phyloP scores from a whole-genome alignment of 805 yeast genomes.

The Monosporozyma yasuniensis region DNA sequence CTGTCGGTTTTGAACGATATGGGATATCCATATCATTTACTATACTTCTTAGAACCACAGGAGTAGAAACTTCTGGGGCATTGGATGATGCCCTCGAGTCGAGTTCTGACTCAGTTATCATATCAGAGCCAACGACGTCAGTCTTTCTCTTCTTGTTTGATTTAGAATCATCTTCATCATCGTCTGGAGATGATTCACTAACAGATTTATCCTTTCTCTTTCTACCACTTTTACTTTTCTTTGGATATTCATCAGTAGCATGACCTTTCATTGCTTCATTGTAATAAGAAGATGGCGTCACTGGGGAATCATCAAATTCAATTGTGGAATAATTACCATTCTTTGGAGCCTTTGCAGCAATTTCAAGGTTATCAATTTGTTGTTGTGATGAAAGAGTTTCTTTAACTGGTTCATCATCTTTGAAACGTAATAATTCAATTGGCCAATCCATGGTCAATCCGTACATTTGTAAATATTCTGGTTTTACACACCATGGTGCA shows the following conservation, averaged over 20 bases:
- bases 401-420: slow-evolving; percentile 22
- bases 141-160: slow-evolving; percentile 1
- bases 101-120: not conserved
- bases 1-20: slow-evolving; percentile 17
- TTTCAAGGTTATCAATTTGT: not conserved
- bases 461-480: slow-evolving; percentile 41
- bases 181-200: not conserved
- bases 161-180: not conserved
- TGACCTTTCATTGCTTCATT: not conserved
- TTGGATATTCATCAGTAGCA: not conserved
- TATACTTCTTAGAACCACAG: slow-evolving; percentile 15
- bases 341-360: not conserved
- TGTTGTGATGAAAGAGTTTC: not conserved
- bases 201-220: not conserved
- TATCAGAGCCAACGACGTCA: not conserved
- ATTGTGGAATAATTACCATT: not conserved
- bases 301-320: not conserved
- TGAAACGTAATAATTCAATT: slow-evolving; percentile 21
- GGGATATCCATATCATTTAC: slow-evolving; percentile 23
- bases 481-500: slow-evolving; percentile 92
- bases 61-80: slow-evolving; percentile 1
- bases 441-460: slow-evolving; percentile 31
- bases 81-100: slow-evolving; percentile 1
- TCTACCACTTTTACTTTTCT: not conserved
- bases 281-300: not conserved